A percentile compares a stretch with the other conserved stretches of the same genome.
phyloP scores from a whole-genome alignment of 73 alveolate genomes.

The Stentor coeruleus region DNA sequence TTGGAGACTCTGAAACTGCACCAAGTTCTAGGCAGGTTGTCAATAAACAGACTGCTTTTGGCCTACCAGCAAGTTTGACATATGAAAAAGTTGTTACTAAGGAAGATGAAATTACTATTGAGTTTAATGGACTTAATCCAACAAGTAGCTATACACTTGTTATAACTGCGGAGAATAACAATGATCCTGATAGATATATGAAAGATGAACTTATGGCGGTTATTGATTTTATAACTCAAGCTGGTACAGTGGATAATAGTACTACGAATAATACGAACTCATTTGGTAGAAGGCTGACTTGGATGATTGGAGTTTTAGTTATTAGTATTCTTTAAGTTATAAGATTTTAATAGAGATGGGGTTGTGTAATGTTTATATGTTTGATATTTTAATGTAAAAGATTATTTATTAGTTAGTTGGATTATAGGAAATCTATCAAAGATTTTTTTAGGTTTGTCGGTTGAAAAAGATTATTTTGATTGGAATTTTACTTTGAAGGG shows the following conservation, averaged over 20 bases:
- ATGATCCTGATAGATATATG: not conserved
- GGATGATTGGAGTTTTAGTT: no score
- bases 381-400: not conserved
- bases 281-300: not conserved
- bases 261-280: not conserved
- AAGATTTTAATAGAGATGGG: not conserved
- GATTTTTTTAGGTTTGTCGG: constrained; percentile 42
- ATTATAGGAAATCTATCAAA: not conserved
- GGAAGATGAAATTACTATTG: not conserved
- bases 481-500: constrained; percentile 93
- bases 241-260: not conserved
- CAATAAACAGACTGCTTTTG: not conserved
- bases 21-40: constrained; percentile 11
- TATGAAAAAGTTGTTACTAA: not conserved
- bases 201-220: constrained; percentile 10
- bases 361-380: no score
- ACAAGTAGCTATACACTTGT: not conserved
- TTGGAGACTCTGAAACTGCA: not conserved
- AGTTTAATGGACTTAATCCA: not conserved
- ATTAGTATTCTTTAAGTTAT: not conserved
- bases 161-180: constrained; percentile 16
- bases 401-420: not conserved
- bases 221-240: not conserved
- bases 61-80: not conserved
- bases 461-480: constrained; percentile 68